Evolutionary conservation across 2,329 filamentous ascomycete genomes (phyloP), one percentile per base, ranked within the genome.

Genomic region (Pseudopithomyces maydicus): DNA sequence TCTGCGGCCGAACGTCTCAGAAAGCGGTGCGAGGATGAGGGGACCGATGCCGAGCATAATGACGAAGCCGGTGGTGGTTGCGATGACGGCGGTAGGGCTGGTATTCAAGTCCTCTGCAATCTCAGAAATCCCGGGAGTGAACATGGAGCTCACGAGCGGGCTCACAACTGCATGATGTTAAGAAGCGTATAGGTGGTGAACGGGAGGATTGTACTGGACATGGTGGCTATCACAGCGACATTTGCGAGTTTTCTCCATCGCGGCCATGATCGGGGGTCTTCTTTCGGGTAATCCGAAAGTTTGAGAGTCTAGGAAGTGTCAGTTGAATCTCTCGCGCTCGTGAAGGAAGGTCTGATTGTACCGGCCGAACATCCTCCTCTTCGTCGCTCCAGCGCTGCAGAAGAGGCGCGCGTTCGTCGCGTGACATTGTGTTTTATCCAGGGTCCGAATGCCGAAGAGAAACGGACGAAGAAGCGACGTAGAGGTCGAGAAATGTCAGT

Each of bases 1-100:
- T 54, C 80, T 66, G 12, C 80, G 71, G 5, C 80, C 80, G 57
- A 80, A 82, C 0, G 78, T 81, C 65, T 82, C 80, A 2, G 74
- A 77, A 6, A 81, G 63, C 1, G 80, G 80, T 14, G 80, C 80
- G 6, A 81, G 71, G 3, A 82, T 65, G 6, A 82, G 68, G 10
- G 80, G 80, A 0, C 80, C 79, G 4, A 82, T 65, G 8, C 81
- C 81, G 1, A 83, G 71, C 73, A 80, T 79, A 44, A 83, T 73
- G 4, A 83, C 79, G 55, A 82, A 83, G 11, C 79, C 80, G 1
- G 81, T 83, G 4, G 80, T 82, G 19, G 80, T 80, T 5, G 75
- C 80, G 41, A 83, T 80, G 20, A 83, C 80, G 10, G 69, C 70
- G 12, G 77, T 73, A 2, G 70, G 68, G 6, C 67, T 69, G 1